These are phyloP conservation scores for Oryza punctata DNA, from an alignment of 176 grass and related monocot species.

Conservation along the genomic window DNA sequence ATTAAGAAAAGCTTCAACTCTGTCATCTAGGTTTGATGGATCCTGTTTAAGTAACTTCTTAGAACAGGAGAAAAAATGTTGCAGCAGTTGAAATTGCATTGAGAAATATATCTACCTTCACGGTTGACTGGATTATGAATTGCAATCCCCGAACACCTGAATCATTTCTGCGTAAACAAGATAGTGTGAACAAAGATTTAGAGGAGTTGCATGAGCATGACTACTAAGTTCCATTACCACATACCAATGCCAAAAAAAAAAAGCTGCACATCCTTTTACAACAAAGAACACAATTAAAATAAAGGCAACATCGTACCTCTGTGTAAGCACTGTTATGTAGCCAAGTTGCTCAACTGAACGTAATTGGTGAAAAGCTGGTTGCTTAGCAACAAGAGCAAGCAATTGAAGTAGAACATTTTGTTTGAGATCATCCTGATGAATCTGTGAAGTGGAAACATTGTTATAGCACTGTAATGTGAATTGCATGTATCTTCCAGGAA, in stretches of 20 bases:
- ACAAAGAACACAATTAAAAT: neutral
- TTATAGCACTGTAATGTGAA: conserved; percentile 28
- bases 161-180: conserved; percentile 62
- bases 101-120: conserved; percentile 57
- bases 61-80: conserved; percentile 27
- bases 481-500: neutral
- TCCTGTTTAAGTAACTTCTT: conserved; percentile 61
- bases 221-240: neutral
- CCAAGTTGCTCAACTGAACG: conserved; percentile 96
- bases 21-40: conserved; percentile 75
- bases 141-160: conserved; percentile 73
- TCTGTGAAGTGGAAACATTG: conserved; percentile 38
- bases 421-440: conserved; percentile 95
- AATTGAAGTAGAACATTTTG: conserved; percentile 88
- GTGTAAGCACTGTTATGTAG: conserved; percentile 75
- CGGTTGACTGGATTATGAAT: conserved; percentile 95
- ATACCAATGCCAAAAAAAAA: conserved; percentile 22
- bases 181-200: neutral
- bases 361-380: conserved; percentile 95
- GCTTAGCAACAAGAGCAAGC: conserved; percentile 82
- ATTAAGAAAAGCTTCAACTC: conserved; percentile 75
- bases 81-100: neutral
- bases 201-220: neutral
- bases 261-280: neutral
- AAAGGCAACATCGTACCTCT: conserved; percentile 51